These are phyloP conservation scores for Penicillium sp. DNA, from an alignment of 2,329 filamentous ascomycete species.

Conservation along the genomic window DNA sequence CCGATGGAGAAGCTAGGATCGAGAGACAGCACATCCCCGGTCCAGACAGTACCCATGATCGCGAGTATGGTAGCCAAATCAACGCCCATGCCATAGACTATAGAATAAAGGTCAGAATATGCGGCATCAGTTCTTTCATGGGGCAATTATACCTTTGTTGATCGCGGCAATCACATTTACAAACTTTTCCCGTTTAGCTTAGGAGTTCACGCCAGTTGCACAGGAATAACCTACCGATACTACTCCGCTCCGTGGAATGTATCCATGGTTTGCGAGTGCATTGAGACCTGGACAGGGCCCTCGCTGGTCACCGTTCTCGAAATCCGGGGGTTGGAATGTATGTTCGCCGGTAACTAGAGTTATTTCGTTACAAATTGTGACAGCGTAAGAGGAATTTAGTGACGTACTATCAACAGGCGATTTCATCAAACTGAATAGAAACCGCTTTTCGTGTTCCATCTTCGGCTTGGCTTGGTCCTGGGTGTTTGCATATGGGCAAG, in stretches of 20 bases:
- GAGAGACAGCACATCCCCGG: constrained; percentile 53
- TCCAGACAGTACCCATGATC: constrained; percentile 51
- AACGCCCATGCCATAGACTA: constrained; percentile 52
- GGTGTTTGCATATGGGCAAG: constrained; percentile 23
- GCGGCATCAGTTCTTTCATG: no score
- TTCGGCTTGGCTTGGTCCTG: constrained; percentile 2
- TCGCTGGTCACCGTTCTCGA: constrained; percentile 38
- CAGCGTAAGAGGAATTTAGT: no score
- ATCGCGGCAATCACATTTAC: constrained; percentile 35
- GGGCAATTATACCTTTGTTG: constrained; percentile 32
- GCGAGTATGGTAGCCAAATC: constrained; percentile 46
- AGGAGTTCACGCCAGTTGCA: fast-evolving
- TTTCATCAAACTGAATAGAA: constrained; percentile 24
- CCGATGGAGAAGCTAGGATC: constrained; percentile 55
- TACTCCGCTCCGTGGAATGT: constrained; percentile 45
- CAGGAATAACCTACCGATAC: constrained; percentile 24
- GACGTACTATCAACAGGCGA: constrained; percentile 30
- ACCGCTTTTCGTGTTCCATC: constrained; percentile 22
- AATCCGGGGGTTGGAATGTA: constrained; percentile 36
- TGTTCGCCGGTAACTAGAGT: constrained; percentile 36
- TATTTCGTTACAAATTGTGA: not conserved
- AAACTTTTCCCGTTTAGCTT: constrained; percentile 22
- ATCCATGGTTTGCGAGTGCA: constrained; percentile 46
- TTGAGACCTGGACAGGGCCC: constrained; percentile 47
- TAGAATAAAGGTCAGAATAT: not conserved